Evolutionary conservation across 192 early-diverging fungal genomes (phyloP).

Genomic region (Podila epigama): DNA sequence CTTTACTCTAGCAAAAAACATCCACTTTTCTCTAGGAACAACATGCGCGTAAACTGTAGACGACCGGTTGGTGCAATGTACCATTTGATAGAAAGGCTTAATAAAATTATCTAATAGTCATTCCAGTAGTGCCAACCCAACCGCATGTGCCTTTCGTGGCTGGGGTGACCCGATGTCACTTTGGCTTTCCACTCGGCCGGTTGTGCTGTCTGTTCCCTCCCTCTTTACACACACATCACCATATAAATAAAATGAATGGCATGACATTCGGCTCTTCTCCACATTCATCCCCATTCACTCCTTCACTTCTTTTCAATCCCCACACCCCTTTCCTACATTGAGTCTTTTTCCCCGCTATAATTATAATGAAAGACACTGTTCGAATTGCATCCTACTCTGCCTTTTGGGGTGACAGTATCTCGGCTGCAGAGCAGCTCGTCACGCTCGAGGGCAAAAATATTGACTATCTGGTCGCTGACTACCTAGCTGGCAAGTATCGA

Average conservation of each 20-base stretch:
- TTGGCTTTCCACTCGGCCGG: too few relatives aligned
- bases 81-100: too few relatives aligned
- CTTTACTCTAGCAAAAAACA: too few relatives aligned
- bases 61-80: too few relatives aligned
- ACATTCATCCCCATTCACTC: background rate
- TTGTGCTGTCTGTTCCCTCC: too few relatives aligned
- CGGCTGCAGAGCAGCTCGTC: constrained; percentile 64
- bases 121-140: too few relatives aligned
- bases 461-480: constrained; percentile 69
- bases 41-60: too few relatives aligned
- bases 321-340: background rate
- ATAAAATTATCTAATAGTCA: too few relatives aligned
- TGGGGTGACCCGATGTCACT: too few relatives aligned
- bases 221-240: background rate
- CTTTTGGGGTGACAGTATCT: constrained; percentile 67
- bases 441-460: constrained; percentile 51
- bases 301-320: background rate
- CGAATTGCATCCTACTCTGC: constrained; percentile 68
- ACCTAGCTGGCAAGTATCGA: constrained; percentile 60
- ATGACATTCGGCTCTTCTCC: background rate
- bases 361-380: constrained; percentile 40
- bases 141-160: too few relatives aligned
- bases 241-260: background rate
- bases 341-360: background rate
- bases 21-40: too few relatives aligned